A percentile compares a stretch with the other conserved stretches of the same genome.
phyloP scores from a whole-genome alignment of 2,329 filamentous ascomycete species.

The Rhynchosporium graminicola region DNA sequence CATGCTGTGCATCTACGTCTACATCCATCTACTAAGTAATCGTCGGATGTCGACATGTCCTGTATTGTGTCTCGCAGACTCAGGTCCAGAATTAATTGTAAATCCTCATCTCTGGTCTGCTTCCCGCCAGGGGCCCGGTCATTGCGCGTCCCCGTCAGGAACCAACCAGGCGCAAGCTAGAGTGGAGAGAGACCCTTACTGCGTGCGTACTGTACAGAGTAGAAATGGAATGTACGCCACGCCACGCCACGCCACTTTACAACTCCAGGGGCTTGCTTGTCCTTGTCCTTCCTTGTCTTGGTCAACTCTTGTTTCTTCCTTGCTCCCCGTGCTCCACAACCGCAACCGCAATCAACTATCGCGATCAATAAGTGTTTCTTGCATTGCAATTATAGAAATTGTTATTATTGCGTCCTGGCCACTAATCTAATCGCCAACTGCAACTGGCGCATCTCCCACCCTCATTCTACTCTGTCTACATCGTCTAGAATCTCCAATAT shows the following conservation, averaged over 20 bases:
- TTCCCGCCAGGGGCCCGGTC: not conserved
- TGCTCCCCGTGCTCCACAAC: not conserved
- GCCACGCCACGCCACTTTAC: not conserved
- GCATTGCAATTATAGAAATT: conserved; percentile 8
- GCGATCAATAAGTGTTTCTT: conserved; percentile 2
- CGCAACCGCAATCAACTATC: not conserved
- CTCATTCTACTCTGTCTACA: conserved; percentile 20
- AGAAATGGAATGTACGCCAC: not conserved
- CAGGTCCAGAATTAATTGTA: conserved; percentile 2
- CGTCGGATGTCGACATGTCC: not conserved
- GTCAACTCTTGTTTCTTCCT: conserved; percentile 13
- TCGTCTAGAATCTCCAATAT: conserved; percentile 11
- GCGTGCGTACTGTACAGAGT: not conserved
- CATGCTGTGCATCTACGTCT: too few relatives aligned
- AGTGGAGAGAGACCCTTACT: not conserved
- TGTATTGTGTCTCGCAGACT: not conserved
- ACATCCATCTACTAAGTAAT: too few relatives aligned
- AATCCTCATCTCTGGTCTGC: conserved; percentile 20
- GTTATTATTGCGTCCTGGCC: conserved; percentile 20
- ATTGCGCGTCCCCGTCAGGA: not conserved
- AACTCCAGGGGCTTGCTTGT: not conserved
- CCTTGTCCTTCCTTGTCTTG: conserved; percentile 6
- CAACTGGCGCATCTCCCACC: conserved; percentile 25
- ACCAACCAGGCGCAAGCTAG: not conserved
- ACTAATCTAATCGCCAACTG: conserved; percentile 1